Percentiles rank a stretch among this genome's conserved stretches.
Conservation (phyloP, 331 rosid genomes). For the Quercus phellos region DNA sequence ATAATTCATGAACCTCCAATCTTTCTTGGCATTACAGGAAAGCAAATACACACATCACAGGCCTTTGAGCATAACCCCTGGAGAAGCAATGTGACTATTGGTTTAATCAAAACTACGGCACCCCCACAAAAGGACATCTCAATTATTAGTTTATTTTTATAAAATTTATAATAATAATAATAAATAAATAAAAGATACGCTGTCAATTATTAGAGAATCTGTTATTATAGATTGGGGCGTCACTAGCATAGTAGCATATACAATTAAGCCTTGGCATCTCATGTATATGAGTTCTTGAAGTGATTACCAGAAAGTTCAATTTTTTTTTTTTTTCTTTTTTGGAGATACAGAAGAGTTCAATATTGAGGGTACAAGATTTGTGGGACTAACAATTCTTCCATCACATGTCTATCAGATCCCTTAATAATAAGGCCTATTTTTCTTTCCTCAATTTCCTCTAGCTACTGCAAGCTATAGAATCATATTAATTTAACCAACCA, state of each 20-base stretch:
- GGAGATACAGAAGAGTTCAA: too few species aligned
- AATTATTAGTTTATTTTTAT: conserved; percentile 7
- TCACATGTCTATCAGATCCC: background rate
- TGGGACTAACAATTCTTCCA: background rate
- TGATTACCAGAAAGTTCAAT: too few species aligned
- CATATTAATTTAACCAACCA: background rate
- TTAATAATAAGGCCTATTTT: too few species aligned
- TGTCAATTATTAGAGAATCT: conserved; percentile 39
- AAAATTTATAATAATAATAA: too few species aligned
- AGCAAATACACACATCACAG: background rate
- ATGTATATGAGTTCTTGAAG: too few species aligned
- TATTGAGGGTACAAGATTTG: background rate
- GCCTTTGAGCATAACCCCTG: background rate
- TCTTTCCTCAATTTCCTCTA: too few species aligned
- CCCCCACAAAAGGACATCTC: background rate
- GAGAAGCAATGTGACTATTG: background rate
- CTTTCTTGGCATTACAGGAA: conserved; percentile 13
- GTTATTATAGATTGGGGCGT: conserved; percentile 17
- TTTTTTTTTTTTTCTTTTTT: too few species aligned
- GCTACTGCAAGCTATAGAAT: background rate
- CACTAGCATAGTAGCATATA: background rate
- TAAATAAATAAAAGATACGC: conserved; percentile 23
- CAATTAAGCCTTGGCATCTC: background rate
- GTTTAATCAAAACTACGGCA: background rate
- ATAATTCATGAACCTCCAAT: background rate